Evolutionary conservation across 495 filamentous ascomycete genomes (phyloP).

Genomic region (Penicillium fimorum): DNA sequence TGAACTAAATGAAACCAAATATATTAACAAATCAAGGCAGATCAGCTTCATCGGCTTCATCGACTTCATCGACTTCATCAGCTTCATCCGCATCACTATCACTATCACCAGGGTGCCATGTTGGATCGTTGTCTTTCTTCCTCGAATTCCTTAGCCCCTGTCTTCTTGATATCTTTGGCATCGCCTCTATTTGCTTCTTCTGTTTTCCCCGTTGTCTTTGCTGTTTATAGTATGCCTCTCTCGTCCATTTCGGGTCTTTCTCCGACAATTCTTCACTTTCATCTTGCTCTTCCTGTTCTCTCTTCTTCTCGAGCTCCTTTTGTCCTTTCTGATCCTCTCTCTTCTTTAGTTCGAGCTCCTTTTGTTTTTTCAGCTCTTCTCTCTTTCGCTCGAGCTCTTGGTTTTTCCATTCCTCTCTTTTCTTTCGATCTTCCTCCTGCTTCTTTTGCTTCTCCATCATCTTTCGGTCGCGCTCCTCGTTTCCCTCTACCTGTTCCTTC

Average conservation of each 20-base stretch:
- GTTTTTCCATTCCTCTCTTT: not conserved
- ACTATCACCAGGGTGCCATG: slow-evolving; percentile 1
- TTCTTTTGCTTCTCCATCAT: too few species aligned
- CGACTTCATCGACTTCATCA: not conserved
- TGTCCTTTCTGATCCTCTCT: not conserved
- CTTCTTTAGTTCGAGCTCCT: not conserved
- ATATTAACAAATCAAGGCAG: not conserved
- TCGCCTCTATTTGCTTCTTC: not conserved
- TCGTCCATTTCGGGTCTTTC: not conserved
- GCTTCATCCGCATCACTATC: not conserved
- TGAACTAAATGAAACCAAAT: not conserved
- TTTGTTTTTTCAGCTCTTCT: not conserved
- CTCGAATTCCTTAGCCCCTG: slow-evolving; percentile 1
- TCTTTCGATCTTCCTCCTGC: not conserved
- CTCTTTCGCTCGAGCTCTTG: not conserved
- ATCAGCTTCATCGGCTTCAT: too few species aligned
- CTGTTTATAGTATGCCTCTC: not conserved
- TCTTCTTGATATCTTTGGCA: not conserved
- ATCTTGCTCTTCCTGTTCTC: not conserved
- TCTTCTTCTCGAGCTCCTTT: not conserved
- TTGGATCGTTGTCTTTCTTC: slow-evolving; percentile 2
- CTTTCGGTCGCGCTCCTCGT: not conserved
- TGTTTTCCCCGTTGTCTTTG: not conserved
- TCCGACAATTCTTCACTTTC: not conserved
- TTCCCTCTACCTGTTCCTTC: not conserved